Evolutionary conservation across 2,329 filamentous ascomycete genomes (phyloP), one percentile per base, ranked within the genome.

Genomic region (Thyridium curvatum): DNA sequence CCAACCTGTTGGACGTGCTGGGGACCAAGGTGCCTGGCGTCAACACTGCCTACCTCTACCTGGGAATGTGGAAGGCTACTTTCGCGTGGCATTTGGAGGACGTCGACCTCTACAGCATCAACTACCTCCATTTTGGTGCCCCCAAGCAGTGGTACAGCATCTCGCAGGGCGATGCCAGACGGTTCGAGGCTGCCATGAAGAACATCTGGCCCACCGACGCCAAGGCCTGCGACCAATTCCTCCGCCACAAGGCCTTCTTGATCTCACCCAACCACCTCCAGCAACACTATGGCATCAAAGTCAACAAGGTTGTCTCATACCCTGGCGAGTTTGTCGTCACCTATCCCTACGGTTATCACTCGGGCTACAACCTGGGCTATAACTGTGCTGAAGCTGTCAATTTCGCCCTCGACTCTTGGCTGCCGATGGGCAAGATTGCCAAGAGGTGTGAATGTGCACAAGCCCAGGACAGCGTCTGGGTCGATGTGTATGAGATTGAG

Each of bases 81-180:
- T 98, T 98, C 59, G 93, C 93, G 8, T 98, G 93, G 93, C 93
- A 98, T 74, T 68, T 98, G 38, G 93, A 98, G 59, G 93, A 98
- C 58, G 91, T 98, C 32, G 93, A 98, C 66, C 77, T 98, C 4
- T 98, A 98, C 78, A 97, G 90, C 60, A 98, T 98, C 73, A 98
- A 98, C 66, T 98, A 96, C 60, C 89, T 98, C 43, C 93, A 98
- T 56, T 98, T 98, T 59, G 93, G 93, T 39, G 93, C 93, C 2
- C 93, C 93, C 1, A 98, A 98, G 64, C 93, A 98, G 60, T 98
- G 93, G 93, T 98, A 98, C 66, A 96, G 90, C 62, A 97, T 98
- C 48, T 95, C 91, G 1, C 94, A 97, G 60, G 86, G 86, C 48
- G 93, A 98, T 58, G 89, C 91, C 12, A 80, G 89, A 37, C 83